Conservation (phyloP, 2,329 filamentous ascomycete genomes). For the Cladophialophora carrionii region DNA sequence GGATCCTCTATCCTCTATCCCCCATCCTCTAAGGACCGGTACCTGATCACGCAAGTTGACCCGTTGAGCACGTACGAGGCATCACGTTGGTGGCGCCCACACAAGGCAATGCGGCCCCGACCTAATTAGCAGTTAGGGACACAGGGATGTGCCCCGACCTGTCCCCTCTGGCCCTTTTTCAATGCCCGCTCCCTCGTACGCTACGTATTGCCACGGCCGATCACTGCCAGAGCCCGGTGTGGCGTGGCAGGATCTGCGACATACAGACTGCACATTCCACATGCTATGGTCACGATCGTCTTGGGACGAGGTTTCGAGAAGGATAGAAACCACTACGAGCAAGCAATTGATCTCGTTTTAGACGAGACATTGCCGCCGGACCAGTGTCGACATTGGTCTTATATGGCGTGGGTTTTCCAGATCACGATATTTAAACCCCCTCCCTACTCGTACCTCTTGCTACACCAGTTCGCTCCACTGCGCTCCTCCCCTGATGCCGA, state of each 20-base stretch:
- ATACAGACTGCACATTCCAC: neutral
- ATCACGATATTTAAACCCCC: neutral
- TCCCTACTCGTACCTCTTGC: neutral
- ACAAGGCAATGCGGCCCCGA: neutral
- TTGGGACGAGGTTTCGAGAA: neutral
- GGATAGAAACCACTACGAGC: neutral
- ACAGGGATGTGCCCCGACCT: neutral
- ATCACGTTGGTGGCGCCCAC: neutral
- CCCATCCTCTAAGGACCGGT: too few relatives aligned
- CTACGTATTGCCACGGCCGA: neutral
- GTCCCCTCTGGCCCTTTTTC: neutral
- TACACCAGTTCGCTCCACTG: conserved; percentile 22
- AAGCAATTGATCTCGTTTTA: neutral
- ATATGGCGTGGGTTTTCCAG: too few relatives aligned
- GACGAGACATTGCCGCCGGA: neutral
- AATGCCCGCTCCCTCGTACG: neutral
- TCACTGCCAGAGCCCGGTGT: neutral
- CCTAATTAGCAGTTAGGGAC: neutral
- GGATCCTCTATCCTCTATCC: neutral
- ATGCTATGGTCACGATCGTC: neutral
- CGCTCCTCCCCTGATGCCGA: conserved; percentile 18
- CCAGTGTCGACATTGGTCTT: neutral
- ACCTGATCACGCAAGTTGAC: conserved; percentile 14
- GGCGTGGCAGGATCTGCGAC: neutral
- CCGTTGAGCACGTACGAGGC: conserved; percentile 1